Evolutionary conservation across 2,329 filamentous ascomycete species (phyloP), one percentile per base, ranked within the genome.

Genomic region (Curvularia hawaiiensis): DNA sequence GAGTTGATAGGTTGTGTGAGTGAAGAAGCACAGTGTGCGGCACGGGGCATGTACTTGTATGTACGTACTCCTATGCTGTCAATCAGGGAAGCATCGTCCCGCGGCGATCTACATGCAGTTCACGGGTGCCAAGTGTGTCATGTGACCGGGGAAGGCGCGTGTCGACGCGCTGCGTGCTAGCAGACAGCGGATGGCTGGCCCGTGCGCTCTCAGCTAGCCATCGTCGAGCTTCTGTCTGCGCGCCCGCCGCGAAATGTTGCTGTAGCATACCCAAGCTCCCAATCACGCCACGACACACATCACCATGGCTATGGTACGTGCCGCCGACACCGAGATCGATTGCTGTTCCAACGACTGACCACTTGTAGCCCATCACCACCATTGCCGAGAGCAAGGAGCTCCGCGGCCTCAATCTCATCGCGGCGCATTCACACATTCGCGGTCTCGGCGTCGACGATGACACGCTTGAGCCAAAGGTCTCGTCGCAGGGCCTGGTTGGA

Each of bases 391-490:
- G 87, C 79, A 97, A 95, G 80, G 94, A 98, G 85, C 89, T 98
- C 75, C 90, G 93, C 69, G 93, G 93, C 64, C 88, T 99, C 74
- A 98, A 97, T 79, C 90, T 99, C 79, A 96, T 99, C 78, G 95
- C 95, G 61, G 94, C 95, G 58, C 95, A 99, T 82, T 99, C 95
- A 56, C 95, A 99, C 79, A 97, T 99, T 73, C 90, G 93, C 72
- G 95, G 95, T 47, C 87, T 99, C 31, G 95, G 95, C 64, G 92
- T 99, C 69, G 93, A 98, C 82, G 82, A 88, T 58, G 92, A 96
- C 73, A 95, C 92, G 7, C 84, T 99, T 65, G 93, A 97, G 72
- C 93, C 95, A 20, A 88, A 94, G 59, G 79, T 85, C 28, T 85
- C 90, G 47, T 96, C 94, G 14, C 95, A 99, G 77, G 95, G 95